Evolutionary conservation across 768 basidiomycete species (phyloP), one percentile per base, ranked within the genome.

Genomic region (Cystobasidium tubakii): DNA sequence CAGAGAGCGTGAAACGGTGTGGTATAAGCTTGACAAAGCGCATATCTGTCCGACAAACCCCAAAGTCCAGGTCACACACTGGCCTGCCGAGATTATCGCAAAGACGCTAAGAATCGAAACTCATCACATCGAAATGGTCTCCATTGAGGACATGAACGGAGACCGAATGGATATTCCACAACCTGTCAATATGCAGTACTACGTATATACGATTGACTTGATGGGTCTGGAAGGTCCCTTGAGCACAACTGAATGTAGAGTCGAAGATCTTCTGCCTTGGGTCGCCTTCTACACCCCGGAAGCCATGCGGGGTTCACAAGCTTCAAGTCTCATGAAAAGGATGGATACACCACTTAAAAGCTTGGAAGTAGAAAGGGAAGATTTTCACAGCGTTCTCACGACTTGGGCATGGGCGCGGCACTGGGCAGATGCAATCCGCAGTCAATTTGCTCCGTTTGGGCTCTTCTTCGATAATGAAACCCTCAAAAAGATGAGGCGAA

Each of bases 131-230:
- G 63, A 65, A 43, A 43, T 31, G 6, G 25, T 65, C 25, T 25
- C 25, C 3, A 15, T 65, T 13, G 36, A 65, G 23, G 25, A 65
- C 23, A 36, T 25, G 23, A 31, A 36, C 13, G 63, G 43, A n/a
- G 36, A 42, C 31, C 10, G 13, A 10, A 46, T 65, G 7, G 36
- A 65, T 39, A 27, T 65, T 4, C 39, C 57, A 23, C 57, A 60
- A 60, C 57, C 57, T 15, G 57, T 39, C 63, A 42, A 65, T 27
- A 27, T 42, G 39, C 63, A 65, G 63, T 42, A 39, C 21, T 65
- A 65, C 23, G 23, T 27, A 7, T 65, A 65, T 27, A 39, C 21
- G 4, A 23, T 65, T 27, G 9, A 10, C 3, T 33, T 65, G 3
- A 25, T 65, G 33, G 63, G 63, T 36, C 4, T 46, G 10, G 63